These are phyloP conservation scores for Thelonectria blattea DNA, from an alignment of 2,329 filamentous ascomycete genomes.

Conservation along the genomic window DNA sequence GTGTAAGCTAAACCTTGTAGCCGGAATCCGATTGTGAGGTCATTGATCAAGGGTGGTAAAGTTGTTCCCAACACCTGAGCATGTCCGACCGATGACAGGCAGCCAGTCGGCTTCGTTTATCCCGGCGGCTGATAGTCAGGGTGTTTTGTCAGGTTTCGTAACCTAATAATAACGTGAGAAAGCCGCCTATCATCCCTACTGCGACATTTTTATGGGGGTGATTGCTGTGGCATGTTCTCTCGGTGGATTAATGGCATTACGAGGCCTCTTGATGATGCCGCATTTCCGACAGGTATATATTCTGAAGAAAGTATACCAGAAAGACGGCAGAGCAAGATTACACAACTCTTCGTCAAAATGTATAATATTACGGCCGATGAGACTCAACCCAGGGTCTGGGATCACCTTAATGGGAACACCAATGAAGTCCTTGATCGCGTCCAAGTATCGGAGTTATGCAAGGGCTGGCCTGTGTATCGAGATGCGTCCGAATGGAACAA, in stretches of 20 bases:
- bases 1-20: too few relatives aligned
- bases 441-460: constrained; percentile 5
- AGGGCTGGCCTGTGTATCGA: constrained; percentile 12
- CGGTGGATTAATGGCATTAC: not conserved
- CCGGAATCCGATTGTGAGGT: not conserved
- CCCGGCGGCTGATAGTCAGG: not conserved
- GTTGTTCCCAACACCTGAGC: not conserved
- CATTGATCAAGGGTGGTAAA: not conserved
- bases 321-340: not conserved
- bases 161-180: not conserved
- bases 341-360: not conserved
- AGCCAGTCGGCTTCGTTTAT: not conserved
- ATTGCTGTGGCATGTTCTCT: not conserved
- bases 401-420: not conserved
- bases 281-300: constrained; percentile 2
- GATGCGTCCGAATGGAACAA: constrained; percentile 14
- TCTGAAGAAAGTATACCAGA: not conserved
- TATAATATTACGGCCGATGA: constrained; percentile 15
- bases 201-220: not conserved
- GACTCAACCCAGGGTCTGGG: constrained; percentile 10
- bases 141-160: not conserved
- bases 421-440: constrained; percentile 4
- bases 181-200: not conserved
- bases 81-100: not conserved
- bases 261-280: not conserved